Base-by-base conservation (phyloP, 805 yeast species). In the Metschnikowia amazonensis region DNA sequence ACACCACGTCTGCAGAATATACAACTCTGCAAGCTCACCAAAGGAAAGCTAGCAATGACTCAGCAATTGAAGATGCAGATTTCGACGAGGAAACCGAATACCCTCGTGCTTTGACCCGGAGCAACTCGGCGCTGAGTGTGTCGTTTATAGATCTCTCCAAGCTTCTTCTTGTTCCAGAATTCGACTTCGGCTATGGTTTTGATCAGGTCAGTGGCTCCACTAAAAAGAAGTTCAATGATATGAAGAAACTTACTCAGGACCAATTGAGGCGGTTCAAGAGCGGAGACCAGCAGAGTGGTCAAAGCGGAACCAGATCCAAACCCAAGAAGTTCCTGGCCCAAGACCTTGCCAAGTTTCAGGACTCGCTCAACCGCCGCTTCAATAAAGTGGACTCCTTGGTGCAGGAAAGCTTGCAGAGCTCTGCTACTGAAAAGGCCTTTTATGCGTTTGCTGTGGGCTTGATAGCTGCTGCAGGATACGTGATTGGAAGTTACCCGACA, bases 401-500 rank as follows among this genome's bases (percentile, higher is more conserved):
- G 20, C 70, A 67, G 36, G 49, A 53, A 16, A 65, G 63, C 41
- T 55, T 72, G 28, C 60, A 63, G 40, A 61, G 68, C 39, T 63
- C 72, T 21, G 50, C 63, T 7, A 69, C 72, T 1, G 97, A 92
- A 59, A 92, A 92, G 62, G 54, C 82, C 20, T 89, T 89, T 60
- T 94, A 89, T 61, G 82, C 96, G 0, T 63, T 80, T 34, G 82
- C 95, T 0, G 70, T 89, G 32, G 77, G 81, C 46, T 65, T 79
- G 43, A 77, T 92, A 6, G 86, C 92, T 35, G 60, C 77, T 14
- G 72, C 82, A 23, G 98, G 98, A 0, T 75, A 81, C 46, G 63
- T 89, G 4, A 80, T 90, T 52, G 97, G 97, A 8, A 76, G 75
- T 47, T 76, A 77, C 49, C 97, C 98, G 0, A 74, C 77, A 30